Percentiles rank a stretch among this genome's conserved stretches.
These are phyloP conservation scores for Tetrastigma voinierianum DNA, from an alignment of 164 flowering plant species.

Conservation along the genomic window DNA sequence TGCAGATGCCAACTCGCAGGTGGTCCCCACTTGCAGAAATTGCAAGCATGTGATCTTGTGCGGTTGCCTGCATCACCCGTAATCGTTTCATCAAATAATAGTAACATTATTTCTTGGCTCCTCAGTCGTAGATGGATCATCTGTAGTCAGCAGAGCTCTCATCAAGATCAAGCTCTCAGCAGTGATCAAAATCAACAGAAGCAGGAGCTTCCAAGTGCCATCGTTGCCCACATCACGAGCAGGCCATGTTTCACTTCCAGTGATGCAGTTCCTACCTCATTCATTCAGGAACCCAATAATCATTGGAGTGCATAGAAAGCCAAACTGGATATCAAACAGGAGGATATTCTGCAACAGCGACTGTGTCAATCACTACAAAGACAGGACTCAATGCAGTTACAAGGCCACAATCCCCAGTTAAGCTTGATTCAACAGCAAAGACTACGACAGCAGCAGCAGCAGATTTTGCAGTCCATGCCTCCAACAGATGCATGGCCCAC, in stretches of 20 bases:
- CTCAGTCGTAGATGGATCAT: conserved; percentile 73
- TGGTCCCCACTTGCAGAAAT: conserved; percentile 92
- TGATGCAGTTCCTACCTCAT: conserved; percentile 34
- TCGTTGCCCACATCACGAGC: conserved; percentile 58
- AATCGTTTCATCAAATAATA: conserved; percentile 86
- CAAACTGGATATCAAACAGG: conserved; percentile 82
- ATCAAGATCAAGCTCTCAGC: conserved; percentile 60
- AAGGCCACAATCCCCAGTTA: conserved; percentile 70
- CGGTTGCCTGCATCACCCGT: conserved; percentile 89
- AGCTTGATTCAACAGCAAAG: conserved; percentile 82
- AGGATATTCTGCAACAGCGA: conserved; percentile 76
- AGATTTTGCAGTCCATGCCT: conserved; percentile 73
- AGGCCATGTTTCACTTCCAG: conserved; percentile 46
- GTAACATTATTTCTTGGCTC: conserved; percentile 86
- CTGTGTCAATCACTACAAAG: conserved; percentile 79
- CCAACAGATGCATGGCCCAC: conserved; percentile 61
- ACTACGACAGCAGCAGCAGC: conserved; percentile 66
- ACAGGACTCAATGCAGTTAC: conserved; percentile 68
- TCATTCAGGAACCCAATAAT: conserved; percentile 62
- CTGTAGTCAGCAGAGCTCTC: conserved; percentile 64
- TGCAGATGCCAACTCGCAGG: conserved; percentile 97
- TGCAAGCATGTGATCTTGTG: conserved; percentile 80
- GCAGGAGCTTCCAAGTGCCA: conserved; percentile 72
- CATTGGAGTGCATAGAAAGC: conserved; percentile 71
- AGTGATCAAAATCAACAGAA: conserved; percentile 52